Base-by-base conservation (phyloP, 1,139 yeast species). In the Candida tunisiensis region DNA sequence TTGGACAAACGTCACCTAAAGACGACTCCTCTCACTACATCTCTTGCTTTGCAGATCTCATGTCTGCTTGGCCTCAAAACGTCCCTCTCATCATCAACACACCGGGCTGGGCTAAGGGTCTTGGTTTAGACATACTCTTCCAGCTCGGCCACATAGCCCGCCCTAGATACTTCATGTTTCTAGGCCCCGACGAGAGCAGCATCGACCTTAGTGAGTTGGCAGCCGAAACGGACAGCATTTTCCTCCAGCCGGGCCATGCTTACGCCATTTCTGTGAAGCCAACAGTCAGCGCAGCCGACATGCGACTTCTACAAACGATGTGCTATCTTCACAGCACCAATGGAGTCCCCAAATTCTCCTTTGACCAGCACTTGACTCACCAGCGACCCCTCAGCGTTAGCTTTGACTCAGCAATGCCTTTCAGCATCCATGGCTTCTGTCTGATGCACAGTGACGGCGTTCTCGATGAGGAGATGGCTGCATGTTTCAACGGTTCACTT, bases 61-160 rank as follows among this genome's bases (percentile, higher is more conserved):
- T n/a, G n/a, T n/a, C n/a, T n/a, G n/a, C 44, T 39, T 49, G 28
- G 34, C 29, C 13, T 35, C 38, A 23, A 31, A 45, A 53, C 25
- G 52, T 61, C 14, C 60, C 65, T 7, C 51, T 83, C 8, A 49
- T 88, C 2, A 61, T 85, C 3, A 85, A 85, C 40, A 70, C 91
- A 0, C 92, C 95, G 0, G 95, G 96, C 0, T 85, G 95, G 95
- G 66, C 83, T 15, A 79, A 78, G 49, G 96, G 96, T 0, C 71
- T 70, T 34, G 98, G 96, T 0, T 60, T 74, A 20, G 74, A 73
- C 30, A 51, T 85, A 7, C 55, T 80, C 13, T 53, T 52, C 10
- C 55, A 62, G 10, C 53, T 82, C 2, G 55, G 74, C 2, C 36
- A 43, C 1, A 36, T 50, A 7, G 47, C 68, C 2, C 48, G 56